Evolutionary conservation across 2,329 filamentous ascomycete species (phyloP), one percentile per base, ranked within the genome.

Genomic region (Bisporella sp.): DNA sequence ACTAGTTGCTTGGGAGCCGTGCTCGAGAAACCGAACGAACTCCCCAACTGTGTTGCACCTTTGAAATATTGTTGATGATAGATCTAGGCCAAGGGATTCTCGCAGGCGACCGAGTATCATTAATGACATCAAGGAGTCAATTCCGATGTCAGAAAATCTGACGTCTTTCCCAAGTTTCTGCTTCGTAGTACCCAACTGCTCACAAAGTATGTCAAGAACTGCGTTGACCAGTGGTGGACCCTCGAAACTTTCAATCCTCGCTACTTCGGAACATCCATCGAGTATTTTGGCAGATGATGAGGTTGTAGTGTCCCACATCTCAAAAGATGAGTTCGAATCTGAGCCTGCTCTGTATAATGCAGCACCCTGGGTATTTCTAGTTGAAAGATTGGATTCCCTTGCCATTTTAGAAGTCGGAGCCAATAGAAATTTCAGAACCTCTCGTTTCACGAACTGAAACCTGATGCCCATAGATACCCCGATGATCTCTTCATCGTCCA

Each of bases 371-470:
- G 44, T 29, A 32, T 43, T 84, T 83, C 53, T 86, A 71, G 29
- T 83, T 31, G 63, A 69, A 79, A 48, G 77, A 71, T 54, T 75
- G 68, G 46, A 74, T 71, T 32, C 35, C 13, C 35, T 13, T 39
- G 9, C 9, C 35, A 39, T 11, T 9, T 11, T 9, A 39, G 21
- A 74, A 69, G 6, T 76, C 74, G 54, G 75, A 70, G 31, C 78
- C 66, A 29, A 72, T 72, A 49, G 78, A 73, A 63, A 64, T 40
- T 60, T 62, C 3, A 73, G 60, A 35, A 73, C 54, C 8, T 68
- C 53, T 11, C 68, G 59, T 5, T 67, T 69, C 42, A 64, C 66
- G 6, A 61, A 59, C 12, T 67, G 64, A 60, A 74, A 73, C 52
- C 63, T 62, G 48, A 71, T 63, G 7, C 53, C 64, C 2, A 57